Conservation (phyloP, 2,329 filamentous ascomycete genomes). For the Gremmenia infestans region DNA sequence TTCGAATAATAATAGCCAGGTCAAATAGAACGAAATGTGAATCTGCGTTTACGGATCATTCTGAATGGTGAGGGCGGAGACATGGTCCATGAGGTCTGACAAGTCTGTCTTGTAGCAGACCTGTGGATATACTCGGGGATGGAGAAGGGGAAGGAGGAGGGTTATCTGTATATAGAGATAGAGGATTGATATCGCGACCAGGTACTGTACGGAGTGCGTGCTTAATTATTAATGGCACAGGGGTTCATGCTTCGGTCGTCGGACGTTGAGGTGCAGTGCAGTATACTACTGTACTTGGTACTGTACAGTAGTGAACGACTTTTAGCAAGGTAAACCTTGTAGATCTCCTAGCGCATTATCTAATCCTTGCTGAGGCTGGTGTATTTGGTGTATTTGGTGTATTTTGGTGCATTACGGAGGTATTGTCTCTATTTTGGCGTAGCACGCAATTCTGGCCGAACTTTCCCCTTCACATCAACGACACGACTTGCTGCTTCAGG, state of each 20-base stretch:
- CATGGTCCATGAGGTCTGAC: constrained; percentile 17
- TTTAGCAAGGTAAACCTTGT: constrained; percentile 2
- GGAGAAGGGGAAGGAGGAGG: constrained; percentile 2
- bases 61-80: constrained; percentile 20
- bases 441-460: neutral
- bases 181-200: neutral
- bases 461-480: neutral
- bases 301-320: neutral
- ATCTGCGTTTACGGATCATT: constrained; percentile 29
- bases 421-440: neutral
- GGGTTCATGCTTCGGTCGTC: constrained; percentile 11
- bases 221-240: constrained; percentile 1
- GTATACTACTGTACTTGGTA: too few relatives aligned
- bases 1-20: neutral
- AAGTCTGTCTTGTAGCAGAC: constrained; percentile 21
- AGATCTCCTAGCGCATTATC: neutral
- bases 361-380: neutral
- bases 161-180: constrained; percentile 7
- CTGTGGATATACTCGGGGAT: constrained; percentile 11
- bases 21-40: constrained; percentile 31
- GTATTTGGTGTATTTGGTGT: neutral
- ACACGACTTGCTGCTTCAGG: neutral
- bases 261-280: constrained; percentile 1
- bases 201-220: constrained; percentile 1
- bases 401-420: too few relatives aligned